Evolutionary conservation across 495 filamentous ascomycete genomes (phyloP).

Genomic region (Aspergillus steynii): DNA sequence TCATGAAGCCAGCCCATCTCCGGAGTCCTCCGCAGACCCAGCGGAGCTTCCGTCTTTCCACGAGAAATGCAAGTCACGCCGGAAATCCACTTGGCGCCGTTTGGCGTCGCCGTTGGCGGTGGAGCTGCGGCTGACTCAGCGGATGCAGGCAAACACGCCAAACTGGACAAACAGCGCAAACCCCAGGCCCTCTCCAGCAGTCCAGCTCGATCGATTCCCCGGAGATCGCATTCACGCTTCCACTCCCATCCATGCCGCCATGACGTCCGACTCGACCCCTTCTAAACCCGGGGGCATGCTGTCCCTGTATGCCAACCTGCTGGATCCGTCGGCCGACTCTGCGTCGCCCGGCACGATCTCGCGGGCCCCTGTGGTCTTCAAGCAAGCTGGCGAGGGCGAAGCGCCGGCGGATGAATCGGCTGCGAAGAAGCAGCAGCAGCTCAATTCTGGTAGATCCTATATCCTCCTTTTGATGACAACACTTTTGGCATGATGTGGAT

Average conservation of each 20-base stretch:
- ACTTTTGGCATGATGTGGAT: constrained; percentile 30
- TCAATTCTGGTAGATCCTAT: constrained; percentile 69
- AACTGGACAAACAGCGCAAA: background rate
- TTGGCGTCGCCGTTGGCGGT: too few relatives aligned
- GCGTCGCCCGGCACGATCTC: constrained; percentile 66
- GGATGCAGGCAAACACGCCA: background rate
- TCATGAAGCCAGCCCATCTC: background rate
- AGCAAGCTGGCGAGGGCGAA: constrained; percentile 51
- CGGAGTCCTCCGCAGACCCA: background rate
- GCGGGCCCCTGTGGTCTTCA: constrained; percentile 77
- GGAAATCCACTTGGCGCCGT: background rate
- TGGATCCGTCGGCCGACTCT: constrained; percentile 52
- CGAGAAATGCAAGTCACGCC: background rate
- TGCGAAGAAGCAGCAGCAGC: constrained; percentile 66
- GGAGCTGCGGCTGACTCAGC: background rate
- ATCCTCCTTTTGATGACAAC: constrained; percentile 24
- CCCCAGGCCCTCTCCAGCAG: too few relatives aligned
- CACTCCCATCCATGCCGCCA: constrained; percentile 12
- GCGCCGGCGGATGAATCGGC: constrained; percentile 53
- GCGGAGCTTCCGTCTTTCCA: background rate
- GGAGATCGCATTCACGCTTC: too few relatives aligned
- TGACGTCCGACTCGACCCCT: constrained; percentile 38
- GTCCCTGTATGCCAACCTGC: constrained; percentile 66
- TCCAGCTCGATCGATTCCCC: too few relatives aligned
- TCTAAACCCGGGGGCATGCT: constrained; percentile 42